Percentiles rank a stretch among this genome's conserved stretches.
Evolutionary conservation across 306 rosid species (phyloP).

Genomic region (Malus fusca): DNA sequence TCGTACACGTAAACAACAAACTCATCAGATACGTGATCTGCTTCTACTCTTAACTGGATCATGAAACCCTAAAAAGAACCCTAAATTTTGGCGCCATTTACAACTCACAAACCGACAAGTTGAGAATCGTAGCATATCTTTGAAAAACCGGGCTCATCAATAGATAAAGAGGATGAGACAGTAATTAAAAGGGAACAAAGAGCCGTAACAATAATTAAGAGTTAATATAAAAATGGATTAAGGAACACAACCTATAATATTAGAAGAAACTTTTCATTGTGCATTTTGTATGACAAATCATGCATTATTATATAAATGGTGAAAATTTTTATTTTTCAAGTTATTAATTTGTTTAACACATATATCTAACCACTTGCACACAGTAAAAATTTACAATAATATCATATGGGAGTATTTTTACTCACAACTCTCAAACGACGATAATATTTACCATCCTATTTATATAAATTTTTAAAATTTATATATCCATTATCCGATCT

Average conservation of each 20-base stretch:
- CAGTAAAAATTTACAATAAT: too few species aligned
- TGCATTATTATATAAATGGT: too few species aligned
- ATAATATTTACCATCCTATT: too few species aligned
- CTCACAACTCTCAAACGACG: too few species aligned
- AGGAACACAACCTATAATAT: not conserved
- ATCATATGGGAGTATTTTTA: too few species aligned
- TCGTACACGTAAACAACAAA: not conserved
- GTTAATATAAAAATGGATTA: not conserved
- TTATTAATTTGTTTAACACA: too few species aligned
- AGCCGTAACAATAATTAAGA: not conserved
- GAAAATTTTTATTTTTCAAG: too few species aligned
- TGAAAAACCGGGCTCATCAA: not conserved
- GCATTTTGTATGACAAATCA: too few species aligned
- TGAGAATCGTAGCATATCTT: not conserved
- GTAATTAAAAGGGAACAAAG: not conserved
- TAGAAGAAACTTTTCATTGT: not conserved
- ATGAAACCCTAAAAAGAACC: not conserved
- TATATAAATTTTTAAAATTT: too few species aligned
- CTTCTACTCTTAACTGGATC: not conserved
- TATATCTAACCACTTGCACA: too few species aligned
- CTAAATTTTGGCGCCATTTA: not conserved
- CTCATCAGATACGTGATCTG: not conserved
- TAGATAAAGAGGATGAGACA: not conserved
- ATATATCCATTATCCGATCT: too few species aligned
- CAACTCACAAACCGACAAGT: not conserved